These are phyloP conservation scores for Starmera dryadoides DNA, from an alignment of 805 yeast species.

Conservation along the genomic window DNA sequence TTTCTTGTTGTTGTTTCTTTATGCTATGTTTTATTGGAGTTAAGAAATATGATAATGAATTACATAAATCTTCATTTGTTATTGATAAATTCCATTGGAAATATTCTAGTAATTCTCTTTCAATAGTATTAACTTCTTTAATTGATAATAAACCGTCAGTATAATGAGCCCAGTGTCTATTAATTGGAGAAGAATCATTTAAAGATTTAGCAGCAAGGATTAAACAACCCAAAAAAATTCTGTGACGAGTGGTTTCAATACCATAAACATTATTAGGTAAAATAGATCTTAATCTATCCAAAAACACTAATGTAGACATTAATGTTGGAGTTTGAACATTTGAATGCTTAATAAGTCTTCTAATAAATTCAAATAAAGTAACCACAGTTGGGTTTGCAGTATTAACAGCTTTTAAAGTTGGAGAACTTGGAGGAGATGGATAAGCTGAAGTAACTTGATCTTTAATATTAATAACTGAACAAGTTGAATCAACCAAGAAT, in stretches of 20 bases:
- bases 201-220: conserved; percentile 88
- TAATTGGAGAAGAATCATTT: conserved; percentile 91
- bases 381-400: conserved; percentile 4
- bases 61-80: conserved; percentile 59
- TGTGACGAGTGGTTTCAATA: conserved; percentile 86
- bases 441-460: conserved; percentile 11
- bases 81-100: conserved; percentile 83
- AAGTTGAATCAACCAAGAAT: conserved; percentile 50
- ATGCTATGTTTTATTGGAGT: conserved; percentile 52
- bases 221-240: conserved; percentile 84
- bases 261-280: conserved; percentile 88
- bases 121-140: conserved; percentile 84
- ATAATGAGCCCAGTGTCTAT: conserved; percentile 93
- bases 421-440: conserved; percentile 35
- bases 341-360: conserved; percentile 65
- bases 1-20: conserved; percentile 16
- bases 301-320: conserved; percentile 85
- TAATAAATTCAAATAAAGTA: conserved; percentile 57
- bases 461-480: conserved; percentile 43
- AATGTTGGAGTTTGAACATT: conserved; percentile 93
- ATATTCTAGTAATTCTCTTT: conserved; percentile 75
- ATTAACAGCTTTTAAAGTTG: conserved; percentile 12
- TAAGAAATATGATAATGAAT: conserved; percentile 68
- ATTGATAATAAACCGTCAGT: conserved; percentile 77
- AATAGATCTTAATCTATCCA: conserved; percentile 66